Base-by-base conservation (phyloP, 2,329 filamentous ascomycete genomes). In the Pseudofabraea citricarpa region DNA sequence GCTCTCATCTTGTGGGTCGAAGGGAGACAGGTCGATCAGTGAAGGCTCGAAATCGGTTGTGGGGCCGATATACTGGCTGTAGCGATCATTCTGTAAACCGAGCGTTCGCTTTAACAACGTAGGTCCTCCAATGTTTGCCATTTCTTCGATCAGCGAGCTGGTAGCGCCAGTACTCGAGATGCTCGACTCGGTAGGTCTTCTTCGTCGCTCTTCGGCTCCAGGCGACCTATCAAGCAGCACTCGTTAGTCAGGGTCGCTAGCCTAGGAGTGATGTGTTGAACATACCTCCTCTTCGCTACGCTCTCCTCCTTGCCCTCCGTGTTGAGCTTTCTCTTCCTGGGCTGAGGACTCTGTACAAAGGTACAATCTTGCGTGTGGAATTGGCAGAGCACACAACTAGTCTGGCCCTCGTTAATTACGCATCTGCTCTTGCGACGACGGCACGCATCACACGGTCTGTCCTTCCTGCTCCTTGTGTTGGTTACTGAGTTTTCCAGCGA, bases 11-110 rank as follows among this genome's bases (percentile, higher is more conserved):
- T 86, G 83, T 22, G 82, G 83, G 65, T 91, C 85, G 63, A 90
- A 90, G 5, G 81, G 75, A 18, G 86, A 90, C 18, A 91, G 73
- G 55, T 87, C 86, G 64, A 91, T 87, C 43, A 93, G 73, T n/a
- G 83, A 83, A 13, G 86, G 85, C 61, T 93, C 87, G 59, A 90
- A 88, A 56, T 90, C 85, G 40, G 87, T 90, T 40, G 86, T 91
- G 45, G 85, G 79, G 20, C 87, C 87, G 55, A 93, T 87, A 59
- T 91, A 88, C 65, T 88, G 85, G 66, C 85, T 89, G 63, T 85
- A 89, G 48, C 85, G 81, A 63, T 88, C 83, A 57, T 79, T 72
- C 61, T 91, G 87, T 53, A 93, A 73, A 47, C 87, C 87, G 45
- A 93, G 70, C 13, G 82, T 85, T 59, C 80, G 75, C 63, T 82